Conservation (phyloP, 1,139 yeast genomes). For the Nematodospora anomalae region DNA sequence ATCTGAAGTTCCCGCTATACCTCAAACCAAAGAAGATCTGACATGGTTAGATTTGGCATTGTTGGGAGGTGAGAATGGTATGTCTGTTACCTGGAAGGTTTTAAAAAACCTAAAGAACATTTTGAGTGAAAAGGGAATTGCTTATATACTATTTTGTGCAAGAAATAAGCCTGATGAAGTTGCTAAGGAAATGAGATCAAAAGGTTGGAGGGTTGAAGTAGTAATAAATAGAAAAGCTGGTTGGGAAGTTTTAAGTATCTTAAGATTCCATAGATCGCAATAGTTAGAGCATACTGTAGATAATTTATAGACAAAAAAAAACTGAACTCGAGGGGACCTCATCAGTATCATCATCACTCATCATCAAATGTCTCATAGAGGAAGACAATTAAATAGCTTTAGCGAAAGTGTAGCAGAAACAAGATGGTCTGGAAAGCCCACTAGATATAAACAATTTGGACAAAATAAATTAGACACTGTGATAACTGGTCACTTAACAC, state of each 20-base stretch:
- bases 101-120: conserved; percentile 50
- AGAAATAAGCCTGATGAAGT: conserved; percentile 75
- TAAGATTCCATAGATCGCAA: conserved; percentile 39
- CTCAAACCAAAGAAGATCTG: conserved; percentile 47
- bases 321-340: not conserved
- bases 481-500: conserved; percentile 59
- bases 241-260: conserved; percentile 88
- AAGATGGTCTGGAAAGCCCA: conserved; percentile 47
- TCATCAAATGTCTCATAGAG: conserved; percentile 8
- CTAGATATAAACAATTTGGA: conserved; percentile 33
- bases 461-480: conserved; percentile 38
- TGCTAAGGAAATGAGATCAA: conserved; percentile 41
- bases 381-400: conserved; percentile 5
- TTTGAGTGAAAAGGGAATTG: conserved; percentile 61
- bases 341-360: not conserved
- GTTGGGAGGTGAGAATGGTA: conserved; percentile 86
- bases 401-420: conserved; percentile 21
- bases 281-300: too few relatives aligned
- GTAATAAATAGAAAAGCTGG: conserved; percentile 79
- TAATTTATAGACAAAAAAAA: conserved; percentile 3
- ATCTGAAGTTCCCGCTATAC: conserved; percentile 58
- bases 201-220: conserved; percentile 56
- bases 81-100: conserved; percentile 74
- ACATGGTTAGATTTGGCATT: conserved; percentile 87
- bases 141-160: conserved; percentile 84